Evolutionary conservation across 179 eudicot species (phyloP).

Genomic region (Gypsophila paniculata): DNA sequence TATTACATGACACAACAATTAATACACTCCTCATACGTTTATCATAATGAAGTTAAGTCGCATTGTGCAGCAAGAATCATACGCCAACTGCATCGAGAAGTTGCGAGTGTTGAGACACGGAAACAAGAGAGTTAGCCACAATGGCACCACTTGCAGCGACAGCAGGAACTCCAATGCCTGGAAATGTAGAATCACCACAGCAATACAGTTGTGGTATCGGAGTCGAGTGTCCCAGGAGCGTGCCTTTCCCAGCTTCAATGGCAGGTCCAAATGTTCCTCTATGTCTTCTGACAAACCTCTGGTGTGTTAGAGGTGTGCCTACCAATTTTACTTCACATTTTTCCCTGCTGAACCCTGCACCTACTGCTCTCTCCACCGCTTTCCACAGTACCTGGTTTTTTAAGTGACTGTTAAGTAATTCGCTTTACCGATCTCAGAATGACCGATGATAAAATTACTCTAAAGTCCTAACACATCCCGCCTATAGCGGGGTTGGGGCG

Average conservation of each 20-base stretch:
- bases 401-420: not conserved
- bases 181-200: constrained; percentile 98
- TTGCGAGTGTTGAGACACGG: constrained; percentile 79
- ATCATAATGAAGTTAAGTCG: too few relatives aligned
- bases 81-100: constrained; percentile 89
- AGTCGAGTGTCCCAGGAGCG: constrained; percentile 82
- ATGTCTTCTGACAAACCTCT: constrained; percentile 68
- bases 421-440: not conserved
- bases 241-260: constrained; percentile 69
- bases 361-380: constrained; percentile 81
- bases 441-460: not conserved
- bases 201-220: constrained; percentile 77
- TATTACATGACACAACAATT: too few relatives aligned
- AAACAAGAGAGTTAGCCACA: constrained; percentile 86
- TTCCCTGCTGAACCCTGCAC: constrained; percentile 69
- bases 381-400: constrained; percentile 72
- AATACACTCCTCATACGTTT: too few relatives aligned
- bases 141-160: constrained; percentile 99
- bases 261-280: constrained; percentile 97
- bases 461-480: too few relatives aligned
- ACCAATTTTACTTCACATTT: constrained; percentile 81
- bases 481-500: too few relatives aligned
- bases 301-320: constrained; percentile 86
- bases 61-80: constrained; percentile 14
- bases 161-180: constrained; percentile 99